phyloP scores from a whole-genome alignment of 805 yeast genomes.

The Saccharomycodes ludwigii region DNA sequence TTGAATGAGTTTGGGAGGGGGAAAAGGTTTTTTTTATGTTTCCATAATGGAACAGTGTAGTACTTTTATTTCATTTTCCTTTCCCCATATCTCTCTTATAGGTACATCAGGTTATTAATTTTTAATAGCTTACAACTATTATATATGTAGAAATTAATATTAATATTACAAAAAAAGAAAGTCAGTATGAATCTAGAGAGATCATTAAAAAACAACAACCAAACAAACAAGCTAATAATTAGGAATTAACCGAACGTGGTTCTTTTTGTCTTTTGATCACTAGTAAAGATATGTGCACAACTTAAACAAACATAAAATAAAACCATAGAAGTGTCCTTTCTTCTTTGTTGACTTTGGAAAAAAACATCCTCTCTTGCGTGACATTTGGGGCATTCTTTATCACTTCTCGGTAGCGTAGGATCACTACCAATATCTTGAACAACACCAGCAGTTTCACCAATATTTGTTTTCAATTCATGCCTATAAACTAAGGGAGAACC shows the following conservation, averaged over 20 bases:
- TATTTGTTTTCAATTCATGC: conserved; percentile 82
- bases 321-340: conserved; percentile 92
- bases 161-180: too few species aligned
- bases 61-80: too few species aligned
- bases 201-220: too few species aligned
- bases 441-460: conserved; percentile 92
- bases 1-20: too few species aligned
- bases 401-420: conserved; percentile 95
- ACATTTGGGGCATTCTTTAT: conserved; percentile 87
- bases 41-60: too few species aligned
- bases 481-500: conserved; percentile 79
- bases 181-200: too few species aligned
- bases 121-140: too few species aligned
- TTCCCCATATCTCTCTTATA: too few species aligned
- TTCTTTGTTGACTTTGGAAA: conserved; percentile 90
- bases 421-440: conserved; percentile 92
- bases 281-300: conserved; percentile 58
- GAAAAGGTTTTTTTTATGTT: too few species aligned
- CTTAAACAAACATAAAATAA: conserved; percentile 83
- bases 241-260: conserved; percentile 18
- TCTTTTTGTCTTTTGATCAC: conserved; percentile 25
- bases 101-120: too few species aligned
- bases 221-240: too few species aligned
- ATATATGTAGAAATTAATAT: too few species aligned
- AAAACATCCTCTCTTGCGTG: conserved; percentile 84